Conservation (phyloP, 805 yeast species). For the Tetrapisispora fleetii region DNA sequence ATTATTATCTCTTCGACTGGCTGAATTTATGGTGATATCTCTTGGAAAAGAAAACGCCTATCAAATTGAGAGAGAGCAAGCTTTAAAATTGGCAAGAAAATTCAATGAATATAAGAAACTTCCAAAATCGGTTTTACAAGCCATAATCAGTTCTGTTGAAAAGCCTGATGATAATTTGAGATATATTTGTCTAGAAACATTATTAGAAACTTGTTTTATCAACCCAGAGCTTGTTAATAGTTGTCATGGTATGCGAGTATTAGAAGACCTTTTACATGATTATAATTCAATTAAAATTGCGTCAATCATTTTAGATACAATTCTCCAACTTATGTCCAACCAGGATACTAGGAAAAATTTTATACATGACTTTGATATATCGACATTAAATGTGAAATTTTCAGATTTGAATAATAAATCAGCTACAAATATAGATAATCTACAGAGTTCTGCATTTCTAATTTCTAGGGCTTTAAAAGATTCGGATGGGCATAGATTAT, state of each 20-base stretch:
- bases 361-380: slow-evolving; percentile 53
- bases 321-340: slow-evolving; percentile 22
- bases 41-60: slow-evolving; percentile 46
- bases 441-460: slow-evolving; percentile 52
- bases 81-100: slow-evolving; percentile 57
- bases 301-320: slow-evolving; percentile 20
- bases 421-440: slow-evolving; percentile 40
- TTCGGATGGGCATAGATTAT: slow-evolving; percentile 67
- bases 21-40: slow-evolving; percentile 53
- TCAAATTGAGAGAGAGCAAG: slow-evolving; percentile 65
- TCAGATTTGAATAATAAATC: slow-evolving; percentile 48
- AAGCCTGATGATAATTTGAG: slow-evolving; percentile 42
- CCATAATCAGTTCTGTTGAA: slow-evolving; percentile 57
- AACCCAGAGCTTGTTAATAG: slow-evolving; percentile 36
- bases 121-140: slow-evolving; percentile 56
- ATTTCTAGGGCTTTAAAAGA: slow-evolving; percentile 53
- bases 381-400: slow-evolving; percentile 56
- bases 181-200: slow-evolving; percentile 43
- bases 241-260: slow-evolving; percentile 38
- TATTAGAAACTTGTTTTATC: slow-evolving; percentile 44
- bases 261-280: slow-evolving; percentile 26
- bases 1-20: slow-evolving; percentile 46
- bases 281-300: slow-evolving; percentile 20
- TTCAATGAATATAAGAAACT: slow-evolving; percentile 52
- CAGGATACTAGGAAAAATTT: slow-evolving; percentile 24